These are phyloP conservation scores for Cornus controversa DNA, from an alignment of 148 eudicot genomes.

Conservation along the genomic window DNA sequence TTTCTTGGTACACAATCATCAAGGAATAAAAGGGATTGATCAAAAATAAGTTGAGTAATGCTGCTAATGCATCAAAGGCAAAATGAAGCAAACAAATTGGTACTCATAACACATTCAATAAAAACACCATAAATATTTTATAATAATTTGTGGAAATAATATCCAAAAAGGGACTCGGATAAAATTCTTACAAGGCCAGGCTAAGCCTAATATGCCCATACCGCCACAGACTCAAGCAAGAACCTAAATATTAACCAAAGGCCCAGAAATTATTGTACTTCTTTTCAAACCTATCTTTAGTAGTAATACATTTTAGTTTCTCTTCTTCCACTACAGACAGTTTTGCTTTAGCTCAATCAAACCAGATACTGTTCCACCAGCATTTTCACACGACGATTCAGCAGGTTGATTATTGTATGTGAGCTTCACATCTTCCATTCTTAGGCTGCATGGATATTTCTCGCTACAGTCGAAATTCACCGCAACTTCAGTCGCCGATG, in stretches of 20 bases:
- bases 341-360: conserved; percentile 33
- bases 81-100: too few species aligned
- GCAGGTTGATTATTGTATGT: conserved; percentile 25
- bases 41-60: too few species aligned
- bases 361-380: conserved; percentile 35
- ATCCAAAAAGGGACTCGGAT: background rate
- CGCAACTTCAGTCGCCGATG: conserved; percentile 47
- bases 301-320: background rate
- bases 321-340: conserved; percentile 27
- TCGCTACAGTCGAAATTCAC: conserved; percentile 55
- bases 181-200: background rate
- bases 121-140: too few species aligned
- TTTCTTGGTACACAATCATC: too few species aligned
- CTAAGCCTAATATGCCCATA: background rate
- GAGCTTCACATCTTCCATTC: conserved; percentile 33
- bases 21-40: too few species aligned
- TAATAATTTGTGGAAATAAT: too few species aligned
- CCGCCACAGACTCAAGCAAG: background rate
- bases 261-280: background rate
- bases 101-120: too few species aligned
- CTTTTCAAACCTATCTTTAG: too few species aligned
- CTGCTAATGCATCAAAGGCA: too few species aligned
- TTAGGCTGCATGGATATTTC: conserved; percentile 32
- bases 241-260: background rate
- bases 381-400: conserved; percentile 33